Evolutionary conservation across 495 filamentous ascomycete species (phyloP).

Genomic region (Aspergillus bridgeri): DNA sequence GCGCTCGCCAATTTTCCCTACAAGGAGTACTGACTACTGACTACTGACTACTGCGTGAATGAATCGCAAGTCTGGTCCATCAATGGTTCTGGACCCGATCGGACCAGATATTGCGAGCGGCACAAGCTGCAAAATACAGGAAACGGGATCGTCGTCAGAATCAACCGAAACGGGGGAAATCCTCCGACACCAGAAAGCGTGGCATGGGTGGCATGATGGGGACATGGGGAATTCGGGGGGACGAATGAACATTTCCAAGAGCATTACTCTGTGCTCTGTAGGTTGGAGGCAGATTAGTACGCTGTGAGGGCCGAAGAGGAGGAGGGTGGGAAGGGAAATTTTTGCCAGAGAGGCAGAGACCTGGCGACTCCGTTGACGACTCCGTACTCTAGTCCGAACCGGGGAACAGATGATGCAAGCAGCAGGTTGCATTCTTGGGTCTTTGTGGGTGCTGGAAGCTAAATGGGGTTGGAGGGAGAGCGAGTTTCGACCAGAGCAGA

Average conservation of each 20-base stretch:
- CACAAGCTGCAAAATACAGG: not conserved
- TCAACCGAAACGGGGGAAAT: conserved; percentile 2
- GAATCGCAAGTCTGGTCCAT: not conserved
- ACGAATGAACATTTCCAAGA: not conserved
- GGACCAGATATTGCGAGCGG: not conserved
- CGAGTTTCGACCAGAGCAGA: not conserved
- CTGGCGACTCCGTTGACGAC: not conserved
- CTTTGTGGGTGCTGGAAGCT: not conserved
- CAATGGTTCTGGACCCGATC: not conserved
- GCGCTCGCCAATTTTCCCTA: no score
- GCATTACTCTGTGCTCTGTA: no score
- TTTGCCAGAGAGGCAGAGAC: no score
- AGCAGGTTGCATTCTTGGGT: not conserved
- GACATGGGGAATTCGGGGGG: not conserved
- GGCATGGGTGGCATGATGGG: not conserved
- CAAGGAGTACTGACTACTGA: no score
- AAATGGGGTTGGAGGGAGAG: not conserved
- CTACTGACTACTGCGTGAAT: not conserved
- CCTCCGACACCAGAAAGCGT: not conserved
- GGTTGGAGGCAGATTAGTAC: no score
- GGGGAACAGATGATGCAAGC: not conserved
- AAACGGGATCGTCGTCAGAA: conserved; percentile 7
- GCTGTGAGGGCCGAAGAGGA: no score
- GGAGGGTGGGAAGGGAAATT: not conserved
- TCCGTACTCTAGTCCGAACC: not conserved